Conservation (phyloP, 169 alveolate species). For the Plasmodium reichenowi region DNA sequence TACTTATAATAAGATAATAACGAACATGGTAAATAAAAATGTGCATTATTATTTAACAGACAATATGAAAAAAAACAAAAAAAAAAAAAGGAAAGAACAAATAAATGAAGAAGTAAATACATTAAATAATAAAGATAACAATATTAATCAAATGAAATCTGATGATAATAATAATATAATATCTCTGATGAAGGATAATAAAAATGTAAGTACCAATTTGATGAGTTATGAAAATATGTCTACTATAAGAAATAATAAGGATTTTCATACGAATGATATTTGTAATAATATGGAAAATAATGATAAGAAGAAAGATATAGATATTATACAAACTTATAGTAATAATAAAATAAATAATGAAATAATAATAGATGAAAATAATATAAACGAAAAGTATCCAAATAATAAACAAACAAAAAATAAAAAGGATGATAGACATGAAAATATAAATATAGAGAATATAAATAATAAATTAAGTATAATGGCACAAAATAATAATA, state of each 20-base stretch:
- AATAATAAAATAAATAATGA: too few relatives aligned
- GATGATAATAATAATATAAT: background rate
- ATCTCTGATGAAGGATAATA: background rate
- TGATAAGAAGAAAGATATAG: too few relatives aligned
- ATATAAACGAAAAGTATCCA: too few relatives aligned
- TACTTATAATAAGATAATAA: constrained; percentile 4
- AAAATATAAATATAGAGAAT: background rate
- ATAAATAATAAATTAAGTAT: background rate
- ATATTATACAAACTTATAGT: too few relatives aligned
- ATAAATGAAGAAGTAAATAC: background rate
- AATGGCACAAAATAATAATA: background rate
- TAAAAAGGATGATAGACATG: background rate
- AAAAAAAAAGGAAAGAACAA: background rate
- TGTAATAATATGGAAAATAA: too few relatives aligned
- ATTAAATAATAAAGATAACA: background rate
- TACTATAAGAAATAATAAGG: too few relatives aligned
- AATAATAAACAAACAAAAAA: background rate
- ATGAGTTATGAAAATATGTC: background rate
- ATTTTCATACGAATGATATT: too few relatives aligned
- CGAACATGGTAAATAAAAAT: constrained; percentile 15
- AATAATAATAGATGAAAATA: too few relatives aligned
- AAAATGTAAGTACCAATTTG: background rate
- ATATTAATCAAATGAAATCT: background rate
- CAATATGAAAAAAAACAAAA: background rate
- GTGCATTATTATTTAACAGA: background rate